Evolutionary conservation across 352 stramenopile species (phyloP).

Genomic region (Phytopythium cucurbitacearum): DNA sequence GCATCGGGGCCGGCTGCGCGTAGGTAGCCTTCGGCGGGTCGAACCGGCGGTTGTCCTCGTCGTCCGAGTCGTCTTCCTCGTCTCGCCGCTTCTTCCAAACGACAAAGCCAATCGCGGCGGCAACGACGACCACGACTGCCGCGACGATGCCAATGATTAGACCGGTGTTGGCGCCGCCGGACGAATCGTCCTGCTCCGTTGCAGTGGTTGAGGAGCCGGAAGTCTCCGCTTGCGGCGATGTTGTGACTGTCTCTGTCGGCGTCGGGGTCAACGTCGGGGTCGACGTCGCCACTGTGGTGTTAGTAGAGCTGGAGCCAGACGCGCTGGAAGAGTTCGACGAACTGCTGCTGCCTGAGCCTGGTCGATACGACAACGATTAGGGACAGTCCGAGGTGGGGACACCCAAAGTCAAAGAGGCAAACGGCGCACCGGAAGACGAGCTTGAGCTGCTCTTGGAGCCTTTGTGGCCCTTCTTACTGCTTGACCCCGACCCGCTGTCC

Average conservation of each 20-base stretch:
- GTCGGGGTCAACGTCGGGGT: conserved; percentile 14
- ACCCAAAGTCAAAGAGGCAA: neutral
- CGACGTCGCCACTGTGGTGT: conserved; percentile 14
- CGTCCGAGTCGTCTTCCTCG: conserved; percentile 59
- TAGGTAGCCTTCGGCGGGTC: conserved; percentile 11
- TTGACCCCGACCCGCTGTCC: conserved; percentile 12
- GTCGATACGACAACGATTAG: conserved; percentile 13
- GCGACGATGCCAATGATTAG: conserved; percentile 47
- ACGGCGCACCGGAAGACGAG: conserved; percentile 3
- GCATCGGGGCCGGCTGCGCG: conserved; percentile 3
- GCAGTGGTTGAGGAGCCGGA: conserved; percentile 28
- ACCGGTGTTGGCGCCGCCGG: conserved; percentile 23
- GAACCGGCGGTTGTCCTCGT: conserved; percentile 29
- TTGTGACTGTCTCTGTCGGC: conserved; percentile 16
- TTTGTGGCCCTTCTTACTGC: conserved; percentile 6
- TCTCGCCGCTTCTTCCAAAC: conserved; percentile 53
- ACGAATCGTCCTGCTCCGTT: conserved; percentile 16
- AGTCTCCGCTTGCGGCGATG: conserved; percentile 15
- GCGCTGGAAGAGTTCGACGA: conserved; percentile 19
- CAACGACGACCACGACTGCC: conserved; percentile 31
- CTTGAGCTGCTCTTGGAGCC: neutral
- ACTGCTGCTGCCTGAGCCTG: conserved; percentile 10
- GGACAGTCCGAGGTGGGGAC: conserved; percentile 17
- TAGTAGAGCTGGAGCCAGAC: conserved; percentile 9
- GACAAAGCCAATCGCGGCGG: conserved; percentile 50